Evolutionary conservation across 2,329 filamentous ascomycete species (phyloP), one percentile per base, ranked within the genome.

Genomic region (Tricladium varicosporioides): DNA sequence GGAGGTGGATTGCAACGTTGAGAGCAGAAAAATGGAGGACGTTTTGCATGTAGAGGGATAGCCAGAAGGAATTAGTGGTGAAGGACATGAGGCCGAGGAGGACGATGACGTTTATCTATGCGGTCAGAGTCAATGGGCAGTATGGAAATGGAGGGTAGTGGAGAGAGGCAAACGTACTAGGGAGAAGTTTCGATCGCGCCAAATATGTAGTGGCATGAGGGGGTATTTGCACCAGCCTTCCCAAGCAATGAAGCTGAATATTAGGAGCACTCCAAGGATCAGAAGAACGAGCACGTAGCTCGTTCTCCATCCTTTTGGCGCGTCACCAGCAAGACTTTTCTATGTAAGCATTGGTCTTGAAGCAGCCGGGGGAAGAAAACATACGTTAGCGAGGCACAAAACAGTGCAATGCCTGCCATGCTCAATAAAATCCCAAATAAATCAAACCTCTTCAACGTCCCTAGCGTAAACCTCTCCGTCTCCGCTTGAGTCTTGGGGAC

Each of bases 51-150:
- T 82, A 87, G 10, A 87, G 78, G 0, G 85, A 78, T 0, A 86
- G 71, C 80, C 83, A 87, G 69, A 89, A 88, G 5, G 78, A 72
- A 18, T 78, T 74, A 4, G 80, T 74, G 0, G 79, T 75, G 63
- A 89, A 89, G 11, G 79, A 78, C 71, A 86, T 81, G 65, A 82
- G 84, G 5, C 85, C 84, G 0, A 86, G 72, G 8, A 81, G 76
- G 22, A 85, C 73, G 5, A 82, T 79, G 9, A 74, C 61, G 43
- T 88, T 80, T 22, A 86, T 76, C 78, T 82, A 54, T 33, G 19
- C 13, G 13, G 16, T 42, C 56, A n/a, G n/a, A n/a, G n/a, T n/a
- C n/a, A n/a, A n/a, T n/a, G n/a, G n/a, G n/a, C n/a, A n/a, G 56
- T 43, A 18, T 14, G 27, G 18, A 5, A 19, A 31, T 32, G 62